Evolutionary conservation across 148 eudicot genomes (phyloP), one percentile per base, ranked within the genome.

Genomic region (Chenopodium formosanum): DNA sequence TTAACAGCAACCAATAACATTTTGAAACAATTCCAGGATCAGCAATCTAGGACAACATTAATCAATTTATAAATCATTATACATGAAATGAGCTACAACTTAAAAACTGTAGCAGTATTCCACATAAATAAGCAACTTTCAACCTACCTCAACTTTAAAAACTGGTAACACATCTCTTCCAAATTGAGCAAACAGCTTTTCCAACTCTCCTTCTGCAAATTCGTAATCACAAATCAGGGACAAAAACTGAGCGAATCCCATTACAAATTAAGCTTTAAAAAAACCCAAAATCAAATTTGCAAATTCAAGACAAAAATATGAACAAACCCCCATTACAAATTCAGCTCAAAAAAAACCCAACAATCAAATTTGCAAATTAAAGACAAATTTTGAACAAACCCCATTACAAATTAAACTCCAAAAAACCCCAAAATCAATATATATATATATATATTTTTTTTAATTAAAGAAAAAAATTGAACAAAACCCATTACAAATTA

Each of bases 81-180:
- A 9, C 6, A 50, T 11, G 50, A 53, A 5, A 12, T 13, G 37
- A 74, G 3, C n/a, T 25, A 11, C 34, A 73, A 50, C 29, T 13
- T 63, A n/a, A 25, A 37, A 23, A 12, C 60, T 0, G 4, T 14
- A 56, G 6, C 22, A 56, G 3, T 13, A 56, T 14, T 56, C 17
- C 7, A 56, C 62, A 56, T 14, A 17, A 22, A 50, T 50, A 9
- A 50, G 53, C 9, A 40, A 60, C 19, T 31, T 46, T 69, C n/a
- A 75, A 79, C 91, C 40, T 88, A 91, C 94, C 89, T 34, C 66
- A 72, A 78, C 78, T 81, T 82, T 76, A 88, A 71, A 86, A 86
- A 83, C 75, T 87, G 86, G 66, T 72, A 74, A 72, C 81, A 93
- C 80, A 92, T 80, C 74, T 89, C 91, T 84, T 90, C 92, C 86